Evolutionary conservation across 2,329 filamentous ascomycete species (phyloP).

Genomic region (Penicillium sp.): DNA sequence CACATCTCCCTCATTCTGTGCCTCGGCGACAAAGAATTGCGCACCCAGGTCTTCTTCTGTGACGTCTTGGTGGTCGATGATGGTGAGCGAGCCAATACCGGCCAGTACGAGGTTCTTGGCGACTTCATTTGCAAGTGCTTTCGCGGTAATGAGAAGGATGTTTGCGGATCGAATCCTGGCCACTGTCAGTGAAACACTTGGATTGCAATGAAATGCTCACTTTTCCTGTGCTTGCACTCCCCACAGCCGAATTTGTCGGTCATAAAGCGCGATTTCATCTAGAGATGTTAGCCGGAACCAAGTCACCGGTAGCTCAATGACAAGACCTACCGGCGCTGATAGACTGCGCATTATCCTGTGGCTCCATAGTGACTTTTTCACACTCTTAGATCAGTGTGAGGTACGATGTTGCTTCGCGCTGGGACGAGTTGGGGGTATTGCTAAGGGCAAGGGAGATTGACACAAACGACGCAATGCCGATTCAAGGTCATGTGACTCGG

Average conservation of each 20-base stretch:
- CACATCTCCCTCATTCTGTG: conserved; percentile 42
- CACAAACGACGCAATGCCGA: background rate
- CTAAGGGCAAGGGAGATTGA: background rate
- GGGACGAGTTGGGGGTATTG: background rate
- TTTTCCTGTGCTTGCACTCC: conserved; percentile 89
- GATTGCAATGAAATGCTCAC: conserved; percentile 36
- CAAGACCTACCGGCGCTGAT: conserved; percentile 37
- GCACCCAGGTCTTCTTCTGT: conserved; percentile 77
- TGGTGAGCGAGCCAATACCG: conserved; percentile 85
- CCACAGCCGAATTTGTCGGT: conserved; percentile 96
- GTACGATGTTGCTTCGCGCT: too few relatives aligned
- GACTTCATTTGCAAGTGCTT: conserved; percentile 87
- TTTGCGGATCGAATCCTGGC: conserved; percentile 82
- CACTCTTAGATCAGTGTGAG: background rate
- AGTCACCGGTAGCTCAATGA: background rate
- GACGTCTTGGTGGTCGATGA: conserved; percentile 76
- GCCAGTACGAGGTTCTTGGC: conserved; percentile 97
- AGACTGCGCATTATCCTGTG: conserved; percentile 24
- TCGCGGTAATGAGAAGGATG: conserved; percentile 84
- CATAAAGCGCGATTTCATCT: conserved; percentile 97
- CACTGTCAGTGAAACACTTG: conserved; percentile 1
- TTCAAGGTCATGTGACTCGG: conserved; percentile 5
- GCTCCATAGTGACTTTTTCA: conserved; percentile 23
- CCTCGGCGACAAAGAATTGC: conserved; percentile 78
- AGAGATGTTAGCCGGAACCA: conserved; percentile 5